A percentile compares a stretch with the other conserved stretches of the same genome.
These are phyloP conservation scores for Dentipellis sp. DNA, from an alignment of 768 basidiomycete genomes.

Conservation along the genomic window DNA sequence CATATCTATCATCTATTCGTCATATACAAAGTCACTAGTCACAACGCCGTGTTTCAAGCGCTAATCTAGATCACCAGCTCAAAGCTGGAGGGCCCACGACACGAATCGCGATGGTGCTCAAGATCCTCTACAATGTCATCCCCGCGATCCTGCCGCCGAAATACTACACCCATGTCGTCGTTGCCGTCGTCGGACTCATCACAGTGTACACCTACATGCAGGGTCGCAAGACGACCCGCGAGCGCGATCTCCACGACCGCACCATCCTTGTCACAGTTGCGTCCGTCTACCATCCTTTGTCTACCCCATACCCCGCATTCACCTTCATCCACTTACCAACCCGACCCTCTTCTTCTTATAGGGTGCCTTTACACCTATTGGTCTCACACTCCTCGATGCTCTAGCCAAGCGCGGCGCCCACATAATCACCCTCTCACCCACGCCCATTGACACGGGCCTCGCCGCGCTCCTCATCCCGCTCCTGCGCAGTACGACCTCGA, in stretches of 20 bases:
- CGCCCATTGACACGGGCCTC: slow-evolving; percentile 43
- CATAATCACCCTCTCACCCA: slow-evolving; percentile 62
- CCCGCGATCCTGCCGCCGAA: slow-evolving; percentile 41
- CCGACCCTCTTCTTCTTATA: slow-evolving; percentile 17
- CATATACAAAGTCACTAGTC: too few species aligned
- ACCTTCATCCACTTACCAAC: neutral
- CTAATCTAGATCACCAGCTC: too few species aligned
- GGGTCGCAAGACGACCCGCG: slow-evolving; percentile 60
- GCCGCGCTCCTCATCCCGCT: slow-evolving; percentile 56
- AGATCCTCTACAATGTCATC: slow-evolving; percentile 30
- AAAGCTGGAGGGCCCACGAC: neutral
- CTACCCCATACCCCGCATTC: neutral
- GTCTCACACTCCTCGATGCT: slow-evolving; percentile 54
- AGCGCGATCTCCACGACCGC: slow-evolving; percentile 68
- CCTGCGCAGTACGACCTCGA: slow-evolving; percentile 57
- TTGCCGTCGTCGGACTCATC: slow-evolving; percentile 35
- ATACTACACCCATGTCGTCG: slow-evolving; percentile 45
- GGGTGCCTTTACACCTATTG: slow-evolving; percentile 72
- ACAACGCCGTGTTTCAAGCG: too few species aligned
- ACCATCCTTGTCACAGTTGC: slow-evolving; percentile 61
- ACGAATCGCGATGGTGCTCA: slow-evolving; percentile 53
- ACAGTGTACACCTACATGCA: slow-evolving; percentile 53
- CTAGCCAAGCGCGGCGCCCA: slow-evolving; percentile 73
- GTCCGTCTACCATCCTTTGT: slow-evolving; percentile 14
- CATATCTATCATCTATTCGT: too few species aligned